Evolutionary conservation across 2,329 filamentous ascomycete species (phyloP).

Genomic region (Talaromyces sp.): DNA sequence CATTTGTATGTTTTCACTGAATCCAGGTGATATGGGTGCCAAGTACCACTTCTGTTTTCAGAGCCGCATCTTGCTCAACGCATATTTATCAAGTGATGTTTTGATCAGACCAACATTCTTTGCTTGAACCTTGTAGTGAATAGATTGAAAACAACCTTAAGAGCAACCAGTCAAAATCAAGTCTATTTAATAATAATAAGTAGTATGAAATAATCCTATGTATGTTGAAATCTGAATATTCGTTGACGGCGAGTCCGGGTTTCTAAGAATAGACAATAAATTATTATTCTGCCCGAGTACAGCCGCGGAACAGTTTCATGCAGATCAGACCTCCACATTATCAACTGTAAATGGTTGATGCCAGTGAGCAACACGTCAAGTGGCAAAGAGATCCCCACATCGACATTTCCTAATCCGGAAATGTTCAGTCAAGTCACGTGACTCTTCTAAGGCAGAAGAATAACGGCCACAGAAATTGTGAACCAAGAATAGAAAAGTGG

Average conservation of each 20-base stretch:
- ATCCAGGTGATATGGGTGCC: not conserved
- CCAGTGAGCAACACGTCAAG: not conserved
- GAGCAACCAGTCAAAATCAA: not conserved
- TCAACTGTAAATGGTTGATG: not conserved
- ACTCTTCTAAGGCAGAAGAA: not conserved
- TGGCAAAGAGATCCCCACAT: not conserved
- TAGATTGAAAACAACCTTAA: not conserved
- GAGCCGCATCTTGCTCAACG: not conserved
- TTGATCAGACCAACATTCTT: not conserved
- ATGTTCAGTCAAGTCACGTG: not conserved
- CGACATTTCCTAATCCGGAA: not conserved
- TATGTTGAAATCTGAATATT: not conserved
- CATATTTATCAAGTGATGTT: not conserved
- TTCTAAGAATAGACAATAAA: not conserved
- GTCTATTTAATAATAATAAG: not conserved
- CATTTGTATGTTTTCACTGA: not conserved
- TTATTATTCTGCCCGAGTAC: not conserved
- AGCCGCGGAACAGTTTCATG: not conserved
- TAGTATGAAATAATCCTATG: not conserved
- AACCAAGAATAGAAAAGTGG: slow-evolving; percentile 1
- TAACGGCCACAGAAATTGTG: not conserved
- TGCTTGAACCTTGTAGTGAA: not conserved
- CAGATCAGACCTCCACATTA: not conserved
- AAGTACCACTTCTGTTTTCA: not conserved
- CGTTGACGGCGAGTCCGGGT: not conserved